Evolutionary conservation across 306 rosid species (phyloP).

Genomic region (Vigna reflexopilosa): DNA sequence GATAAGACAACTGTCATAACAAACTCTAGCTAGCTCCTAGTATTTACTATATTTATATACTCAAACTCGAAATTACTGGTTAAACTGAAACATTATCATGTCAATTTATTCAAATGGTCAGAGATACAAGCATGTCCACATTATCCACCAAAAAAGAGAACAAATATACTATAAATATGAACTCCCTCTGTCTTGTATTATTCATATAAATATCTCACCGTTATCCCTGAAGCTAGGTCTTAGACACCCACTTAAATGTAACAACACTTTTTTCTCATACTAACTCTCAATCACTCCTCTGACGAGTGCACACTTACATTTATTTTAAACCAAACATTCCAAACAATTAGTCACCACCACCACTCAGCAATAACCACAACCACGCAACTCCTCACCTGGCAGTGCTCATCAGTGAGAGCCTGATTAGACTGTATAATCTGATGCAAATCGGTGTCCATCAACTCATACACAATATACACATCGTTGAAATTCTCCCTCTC

Average conservation of each 20-base stretch:
- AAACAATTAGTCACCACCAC: not conserved
- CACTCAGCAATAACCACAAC: not conserved
- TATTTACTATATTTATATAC: not conserved
- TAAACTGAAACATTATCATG: not conserved
- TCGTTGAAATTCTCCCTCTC: conserved; percentile 79
- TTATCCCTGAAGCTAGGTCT: not conserved
- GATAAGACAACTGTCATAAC: not conserved
- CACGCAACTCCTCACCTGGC: conserved; percentile 60
- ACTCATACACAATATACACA: conserved; percentile 85
- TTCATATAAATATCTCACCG: conserved; percentile 20
- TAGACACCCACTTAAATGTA: not conserved
- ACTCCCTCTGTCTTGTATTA: not conserved
- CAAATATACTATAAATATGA: not conserved
- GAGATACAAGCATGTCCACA: not conserved
- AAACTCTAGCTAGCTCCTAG: not conserved
- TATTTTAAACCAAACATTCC: not conserved
- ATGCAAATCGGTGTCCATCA: conserved; percentile 92
- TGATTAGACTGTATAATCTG: conserved; percentile 88
- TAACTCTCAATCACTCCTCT: not conserved
- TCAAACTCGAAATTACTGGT: too few relatives aligned
- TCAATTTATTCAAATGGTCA: not conserved
- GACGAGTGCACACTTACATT: not conserved
- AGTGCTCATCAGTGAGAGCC: conserved; percentile 88
- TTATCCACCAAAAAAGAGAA: conserved; percentile 8
- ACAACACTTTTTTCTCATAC: conserved; percentile 3